phyloP scores from a whole-genome alignment of 176 grass and related monocot species.

The Urochloa ruziziensis region DNA sequence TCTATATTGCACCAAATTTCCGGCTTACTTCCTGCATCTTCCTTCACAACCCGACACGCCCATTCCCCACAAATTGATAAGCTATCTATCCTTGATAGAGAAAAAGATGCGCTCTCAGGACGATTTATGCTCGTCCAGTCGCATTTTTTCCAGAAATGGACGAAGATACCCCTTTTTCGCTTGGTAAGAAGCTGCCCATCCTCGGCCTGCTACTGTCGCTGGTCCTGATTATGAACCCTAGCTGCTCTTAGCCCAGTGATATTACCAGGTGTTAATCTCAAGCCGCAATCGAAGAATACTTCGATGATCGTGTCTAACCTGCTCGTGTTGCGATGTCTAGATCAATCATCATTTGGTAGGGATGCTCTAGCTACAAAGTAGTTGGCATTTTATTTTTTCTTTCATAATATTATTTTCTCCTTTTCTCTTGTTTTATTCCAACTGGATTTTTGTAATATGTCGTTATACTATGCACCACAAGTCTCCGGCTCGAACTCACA shows the following conservation, averaged over 20 bases:
- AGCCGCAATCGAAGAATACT: background rate
- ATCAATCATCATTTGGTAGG: slow-evolving; percentile 48
- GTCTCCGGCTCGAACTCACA: slow-evolving; percentile 16
- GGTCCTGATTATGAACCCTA: background rate
- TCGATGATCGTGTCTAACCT: slow-evolving; percentile 19
- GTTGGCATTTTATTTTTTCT: slow-evolving; percentile 31
- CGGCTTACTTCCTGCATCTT: slow-evolving; percentile 8
- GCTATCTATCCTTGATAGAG: background rate
- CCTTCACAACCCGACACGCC: background rate
- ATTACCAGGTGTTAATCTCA: background rate
- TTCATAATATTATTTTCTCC: background rate
- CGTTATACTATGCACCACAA: background rate
- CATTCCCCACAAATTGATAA: slow-evolving; percentile 32
- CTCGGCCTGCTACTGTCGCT: background rate
- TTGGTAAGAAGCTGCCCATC: background rate
- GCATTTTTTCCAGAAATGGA: background rate
- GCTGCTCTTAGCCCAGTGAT: background rate
- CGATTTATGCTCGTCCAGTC: background rate
- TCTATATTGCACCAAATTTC: background rate
- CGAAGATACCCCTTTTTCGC: background rate
- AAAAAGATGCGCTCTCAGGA: background rate
- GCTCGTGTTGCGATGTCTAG: slow-evolving; percentile 49
- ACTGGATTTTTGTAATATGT: slow-evolving; percentile 25
- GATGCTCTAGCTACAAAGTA: slow-evolving; percentile 42
- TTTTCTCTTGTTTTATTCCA: background rate